Percentiles rank a stretch among this genome's conserved stretches.
Conservation (phyloP, 208 protist genomes). For the Balamuthia mandrillaris region DNA sequence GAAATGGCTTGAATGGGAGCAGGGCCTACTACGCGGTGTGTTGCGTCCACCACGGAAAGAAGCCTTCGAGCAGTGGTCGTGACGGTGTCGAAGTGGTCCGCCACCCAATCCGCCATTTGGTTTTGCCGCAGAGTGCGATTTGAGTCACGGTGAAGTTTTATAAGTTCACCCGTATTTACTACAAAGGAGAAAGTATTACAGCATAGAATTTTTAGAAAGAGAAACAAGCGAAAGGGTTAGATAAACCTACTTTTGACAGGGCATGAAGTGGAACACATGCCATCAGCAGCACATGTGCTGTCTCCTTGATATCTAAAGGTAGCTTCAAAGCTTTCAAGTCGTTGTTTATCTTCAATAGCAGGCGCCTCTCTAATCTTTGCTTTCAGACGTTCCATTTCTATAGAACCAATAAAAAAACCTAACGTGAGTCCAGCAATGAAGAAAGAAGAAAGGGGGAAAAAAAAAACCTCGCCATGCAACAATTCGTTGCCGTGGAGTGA, state of each 20-base stretch:
- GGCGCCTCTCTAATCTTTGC: constrained; percentile 35
- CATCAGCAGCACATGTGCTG: constrained; percentile 57
- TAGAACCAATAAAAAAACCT: background rate
- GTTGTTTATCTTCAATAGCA: background rate
- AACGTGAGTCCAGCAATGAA: too few relatives aligned
- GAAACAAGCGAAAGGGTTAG: background rate
- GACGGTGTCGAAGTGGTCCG: constrained; percentile 48
- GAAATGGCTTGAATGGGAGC: background rate
- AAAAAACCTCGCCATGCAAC: background rate
- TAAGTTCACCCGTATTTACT: constrained; percentile 63
- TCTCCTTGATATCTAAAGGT: background rate
- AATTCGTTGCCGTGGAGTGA: constrained; percentile 64
- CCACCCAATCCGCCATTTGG: background rate
- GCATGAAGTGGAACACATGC: constrained; percentile 61
- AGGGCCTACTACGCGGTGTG: too few relatives aligned
- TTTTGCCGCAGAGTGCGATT: background rate
- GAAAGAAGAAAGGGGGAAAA: background rate
- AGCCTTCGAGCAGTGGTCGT: too few relatives aligned
- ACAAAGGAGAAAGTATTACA: background rate
- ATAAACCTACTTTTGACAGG: constrained; percentile 52
- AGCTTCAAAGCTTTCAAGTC: constrained; percentile 6
- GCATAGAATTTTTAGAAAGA: too few relatives aligned
- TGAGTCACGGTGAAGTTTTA: constrained; percentile 23
- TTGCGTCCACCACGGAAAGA: too few relatives aligned
- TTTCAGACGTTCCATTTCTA: background rate